Base-by-base conservation (phyloP, 2,329 filamentous ascomycete species). In the Intubia oerlemansii region DNA sequence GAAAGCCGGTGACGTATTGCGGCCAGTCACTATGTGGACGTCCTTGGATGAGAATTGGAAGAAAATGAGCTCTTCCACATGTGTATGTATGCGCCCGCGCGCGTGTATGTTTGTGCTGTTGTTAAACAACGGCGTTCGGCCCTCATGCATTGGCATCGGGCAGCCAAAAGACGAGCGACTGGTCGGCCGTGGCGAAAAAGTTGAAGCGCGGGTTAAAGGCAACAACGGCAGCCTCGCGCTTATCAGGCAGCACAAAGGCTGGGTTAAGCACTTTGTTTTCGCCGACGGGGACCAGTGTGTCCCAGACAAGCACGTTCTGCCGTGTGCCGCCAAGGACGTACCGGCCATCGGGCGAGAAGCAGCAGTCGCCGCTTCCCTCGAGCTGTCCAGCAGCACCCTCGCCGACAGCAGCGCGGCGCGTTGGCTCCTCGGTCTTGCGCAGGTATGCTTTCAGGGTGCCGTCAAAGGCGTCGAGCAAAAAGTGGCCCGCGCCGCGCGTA, bases 151-250 rank as follows among this genome's bases (percentile, higher is more conserved):
- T 57, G 24, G 68, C 64, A 45, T 81, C 75, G 1, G 77, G 77
- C 20, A 79, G 49, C 76, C 77, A 84, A 41, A 84, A 79, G 13
- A 79, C 52, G 34, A 81, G 56, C 30, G 93, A 82, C 43, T 75
- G 75, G 41, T 95, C 84, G 4, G 81, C 88, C 25, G 75, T 88
- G 7, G 81, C 84, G 39, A 95, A 64, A 55, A 93, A 72, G 49
- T 95, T 93, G 50, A 76, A 88, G 28, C 84, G 65, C 16, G 84
- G 88, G 45, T 93, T 95, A 47, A 82, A 88, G 14, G 77, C 79
- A 24, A 92, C 59, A 10, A 91, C 63, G 1, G 76, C 76, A 5
- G 68, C 68, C 51, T 67, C 70, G 45, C 58, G 69, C 53, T 63
- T 66, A 39, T 74, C 70, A 23, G 74, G 67, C 26, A 77, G 53